Conservation (phyloP, 106 monocot genomes). For the Dendrobium chrysotoxum region DNA sequence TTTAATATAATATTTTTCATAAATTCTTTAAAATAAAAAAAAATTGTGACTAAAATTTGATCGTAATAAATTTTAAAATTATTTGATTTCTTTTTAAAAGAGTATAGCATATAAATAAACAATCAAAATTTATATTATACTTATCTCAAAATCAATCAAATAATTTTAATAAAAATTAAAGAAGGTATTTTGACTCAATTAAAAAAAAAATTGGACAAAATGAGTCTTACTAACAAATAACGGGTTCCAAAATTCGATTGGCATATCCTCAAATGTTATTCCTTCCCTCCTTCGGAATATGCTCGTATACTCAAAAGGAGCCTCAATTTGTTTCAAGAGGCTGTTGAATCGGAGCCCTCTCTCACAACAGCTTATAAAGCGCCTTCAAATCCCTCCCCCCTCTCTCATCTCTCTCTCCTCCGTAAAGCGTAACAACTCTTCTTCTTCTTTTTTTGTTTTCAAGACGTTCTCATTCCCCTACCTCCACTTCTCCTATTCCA, state of each 20-base stretch:
- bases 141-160: not conserved
- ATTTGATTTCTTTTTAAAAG: not conserved
- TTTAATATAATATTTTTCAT: not conserved
- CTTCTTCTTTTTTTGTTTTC: not conserved
- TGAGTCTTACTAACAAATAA: not conserved
- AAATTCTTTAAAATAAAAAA: no score
- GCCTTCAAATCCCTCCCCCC: not conserved
- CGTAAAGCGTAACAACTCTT: not conserved
- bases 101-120: not conserved
- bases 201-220: no score
- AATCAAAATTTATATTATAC: not conserved
- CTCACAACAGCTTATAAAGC: not conserved
- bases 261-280: not conserved
- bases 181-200: no score
- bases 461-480: not conserved
- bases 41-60: no score
- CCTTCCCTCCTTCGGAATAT: not conserved
- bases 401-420: not conserved
- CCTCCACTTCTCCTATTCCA: not conserved
- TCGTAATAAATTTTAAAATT: not conserved
- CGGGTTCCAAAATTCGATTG: not conserved
- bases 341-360: not conserved
- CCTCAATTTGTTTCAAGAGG: not conserved
- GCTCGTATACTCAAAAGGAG: not conserved
- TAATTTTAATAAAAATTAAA: not conserved